Conservation (phyloP, 106 monocot genomes). For the Acorus gramineus region DNA sequence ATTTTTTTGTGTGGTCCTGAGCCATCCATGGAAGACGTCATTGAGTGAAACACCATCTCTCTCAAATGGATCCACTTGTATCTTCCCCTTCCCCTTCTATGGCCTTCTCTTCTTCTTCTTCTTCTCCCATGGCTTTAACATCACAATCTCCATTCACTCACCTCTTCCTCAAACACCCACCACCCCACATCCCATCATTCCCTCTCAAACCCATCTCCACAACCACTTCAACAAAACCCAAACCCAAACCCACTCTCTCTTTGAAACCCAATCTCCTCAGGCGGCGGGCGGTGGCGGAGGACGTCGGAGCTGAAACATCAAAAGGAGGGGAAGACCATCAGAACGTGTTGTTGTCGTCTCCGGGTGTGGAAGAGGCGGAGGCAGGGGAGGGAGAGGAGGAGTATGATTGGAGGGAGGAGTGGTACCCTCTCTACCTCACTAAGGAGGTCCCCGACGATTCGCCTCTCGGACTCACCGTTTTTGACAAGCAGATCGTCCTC, state of each 20-base stretch:
- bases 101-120: background rate
- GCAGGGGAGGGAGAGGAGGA: background rate
- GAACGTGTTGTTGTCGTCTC: conserved; percentile 27
- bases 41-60: too few species aligned
- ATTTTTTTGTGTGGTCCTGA: too few species aligned
- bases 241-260: too few species aligned
- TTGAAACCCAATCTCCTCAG: too few species aligned
- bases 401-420: conserved; percentile 75
- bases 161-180: background rate
- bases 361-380: conserved; percentile 12
- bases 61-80: too few species aligned
- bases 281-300: conserved; percentile 20
- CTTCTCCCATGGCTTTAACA: background rate
- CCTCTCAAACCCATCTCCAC: background rate
- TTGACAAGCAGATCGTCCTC: conserved; percentile 50
- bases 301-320: background rate
- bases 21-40: too few species aligned
- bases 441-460: conserved; percentile 55
- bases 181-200: background rate
- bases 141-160: background rate
- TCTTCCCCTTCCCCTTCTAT: conserved; percentile 6
- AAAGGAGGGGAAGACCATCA: background rate
- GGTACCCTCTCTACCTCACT: conserved; percentile 65
- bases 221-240: too few species aligned
- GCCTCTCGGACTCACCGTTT: conserved; percentile 52